Evolutionary conservation across 164 flowering plant genomes (phyloP).

Genomic region (Vitis cinerea): DNA sequence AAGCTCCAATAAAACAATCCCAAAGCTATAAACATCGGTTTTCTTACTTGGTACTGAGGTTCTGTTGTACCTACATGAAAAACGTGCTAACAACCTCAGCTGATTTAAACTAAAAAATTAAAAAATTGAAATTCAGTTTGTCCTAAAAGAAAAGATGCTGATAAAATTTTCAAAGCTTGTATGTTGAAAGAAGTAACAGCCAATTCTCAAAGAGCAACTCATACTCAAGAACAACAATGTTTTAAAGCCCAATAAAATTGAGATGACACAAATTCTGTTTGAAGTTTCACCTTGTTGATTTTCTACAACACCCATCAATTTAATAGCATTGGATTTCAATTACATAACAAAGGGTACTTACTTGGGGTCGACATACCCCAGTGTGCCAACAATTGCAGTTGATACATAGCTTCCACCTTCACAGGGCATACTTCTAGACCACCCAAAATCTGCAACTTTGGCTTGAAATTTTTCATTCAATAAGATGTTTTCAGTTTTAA

Average conservation of each 20-base stretch:
- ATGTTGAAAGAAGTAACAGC: too few species aligned
- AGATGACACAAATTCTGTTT: too few species aligned
- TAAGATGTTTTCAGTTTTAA: conserved; percentile 25
- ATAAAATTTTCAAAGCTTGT: too few species aligned
- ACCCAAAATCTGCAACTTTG: conserved; percentile 31
- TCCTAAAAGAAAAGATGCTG: too few species aligned
- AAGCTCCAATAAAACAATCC: conserved; percentile 49
- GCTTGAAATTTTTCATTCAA: conserved; percentile 15
- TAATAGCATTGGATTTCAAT: too few species aligned
- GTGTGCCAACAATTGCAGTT: conserved; percentile 31
- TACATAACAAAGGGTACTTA: conserved; percentile 2
- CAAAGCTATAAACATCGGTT: conserved; percentile 55
- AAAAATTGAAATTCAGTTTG: too few species aligned
- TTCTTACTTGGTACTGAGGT: conserved; percentile 12
- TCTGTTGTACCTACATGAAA: conserved; percentile 26
- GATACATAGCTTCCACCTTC: conserved; percentile 16
- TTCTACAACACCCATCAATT: too few species aligned
- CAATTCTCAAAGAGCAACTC: too few species aligned
- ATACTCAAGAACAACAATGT: too few species aligned
- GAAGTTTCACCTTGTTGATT: too few species aligned
- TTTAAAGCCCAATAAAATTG: too few species aligned
- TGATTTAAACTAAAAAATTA: not conserved
- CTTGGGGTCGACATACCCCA: conserved; percentile 35
- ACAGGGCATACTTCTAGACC: conserved; percentile 14
- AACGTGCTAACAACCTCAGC: not conserved